Percentiles rank a stretch among this genome's conserved stretches.
Evolutionary conservation across 495 filamentous ascomycete species (phyloP).

Genomic region (Penicillium pulvis): DNA sequence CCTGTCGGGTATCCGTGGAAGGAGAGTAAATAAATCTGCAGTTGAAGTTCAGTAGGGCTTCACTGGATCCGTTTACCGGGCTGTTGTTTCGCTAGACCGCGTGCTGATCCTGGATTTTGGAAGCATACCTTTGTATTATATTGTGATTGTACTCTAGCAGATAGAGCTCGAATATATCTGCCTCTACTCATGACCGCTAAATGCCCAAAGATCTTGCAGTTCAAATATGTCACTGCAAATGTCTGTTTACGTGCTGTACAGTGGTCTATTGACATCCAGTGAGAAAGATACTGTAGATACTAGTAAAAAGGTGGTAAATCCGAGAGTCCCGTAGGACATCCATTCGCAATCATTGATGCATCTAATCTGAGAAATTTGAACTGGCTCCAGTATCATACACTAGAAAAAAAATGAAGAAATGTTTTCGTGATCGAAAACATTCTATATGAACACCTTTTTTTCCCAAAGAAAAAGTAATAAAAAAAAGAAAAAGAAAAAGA

Average conservation of each 20-base stretch:
- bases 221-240: too few relatives aligned
- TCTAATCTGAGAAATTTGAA: neutral
- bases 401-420: slow-evolving; percentile 5
- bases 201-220: neutral
- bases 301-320: neutral
- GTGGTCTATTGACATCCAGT: too few relatives aligned
- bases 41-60: neutral
- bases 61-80: too few relatives aligned
- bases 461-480: neutral
- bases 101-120: neutral
- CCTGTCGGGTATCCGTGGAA: slow-evolving; percentile 78
- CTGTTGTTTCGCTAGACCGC: too few relatives aligned
- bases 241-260: too few relatives aligned
- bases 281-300: too few relatives aligned
- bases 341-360: neutral
- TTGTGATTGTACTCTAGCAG: neutral
- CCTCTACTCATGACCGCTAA: neutral
- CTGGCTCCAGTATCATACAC: slow-evolving; percentile 13
- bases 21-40: slow-evolving; percentile 25
- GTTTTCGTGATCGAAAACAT: neutral
- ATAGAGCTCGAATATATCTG: neutral
- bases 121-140: slow-evolving; percentile 9
- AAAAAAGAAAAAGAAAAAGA: slow-evolving; percentile 4
- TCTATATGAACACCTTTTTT: neutral
- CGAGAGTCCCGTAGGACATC: slow-evolving; percentile 1